Percentiles rank a stretch among this genome's conserved stretches.
These are phyloP conservation scores for Tetrahymena borealis DNA, from an alignment of 73 alveolate genomes.

Conservation along the genomic window DNA sequence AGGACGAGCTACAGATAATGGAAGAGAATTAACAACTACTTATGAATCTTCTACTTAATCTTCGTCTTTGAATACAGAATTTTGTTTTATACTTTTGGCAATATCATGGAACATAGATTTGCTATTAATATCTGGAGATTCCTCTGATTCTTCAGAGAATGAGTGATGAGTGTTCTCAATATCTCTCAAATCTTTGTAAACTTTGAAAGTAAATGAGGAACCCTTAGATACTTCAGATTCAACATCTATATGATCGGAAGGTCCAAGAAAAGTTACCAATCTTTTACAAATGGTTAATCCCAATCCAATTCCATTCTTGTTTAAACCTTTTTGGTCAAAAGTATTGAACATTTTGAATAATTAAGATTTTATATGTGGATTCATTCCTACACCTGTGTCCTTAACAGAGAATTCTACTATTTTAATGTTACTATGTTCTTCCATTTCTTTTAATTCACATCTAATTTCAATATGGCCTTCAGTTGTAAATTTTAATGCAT, in stretches of 20 bases:
- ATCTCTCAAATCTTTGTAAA: slow-evolving; percentile 1
- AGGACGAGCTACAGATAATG: not conserved
- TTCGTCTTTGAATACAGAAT: not conserved
- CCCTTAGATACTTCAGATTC: slow-evolving; percentile 25
- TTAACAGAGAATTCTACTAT: not conserved
- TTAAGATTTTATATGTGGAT: not conserved
- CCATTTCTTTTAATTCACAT: not conserved
- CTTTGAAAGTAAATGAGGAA: slow-evolving; percentile 12
- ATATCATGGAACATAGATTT: not conserved
- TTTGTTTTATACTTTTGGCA: not conserved
- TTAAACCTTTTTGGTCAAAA: not conserved
- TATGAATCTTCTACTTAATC: not conserved
- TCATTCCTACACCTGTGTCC: not conserved
- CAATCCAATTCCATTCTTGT: slow-evolving; percentile 29
- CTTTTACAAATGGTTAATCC: slow-evolving; percentile 30
- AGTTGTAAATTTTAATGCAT: not conserved
- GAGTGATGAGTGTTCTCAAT: not conserved
- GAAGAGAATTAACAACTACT: not conserved
- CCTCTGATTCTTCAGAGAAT: not conserved
- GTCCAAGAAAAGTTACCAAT: slow-evolving; percentile 28
- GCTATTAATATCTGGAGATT: not conserved
- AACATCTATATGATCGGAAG: slow-evolving; percentile 11
- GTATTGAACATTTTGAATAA: not conserved
- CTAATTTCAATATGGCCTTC: not conserved
- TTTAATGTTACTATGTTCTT: not conserved